Base-by-base conservation (phyloP, 352 stramenopile species). In the Phytophthora fragariaefolia region DNA sequence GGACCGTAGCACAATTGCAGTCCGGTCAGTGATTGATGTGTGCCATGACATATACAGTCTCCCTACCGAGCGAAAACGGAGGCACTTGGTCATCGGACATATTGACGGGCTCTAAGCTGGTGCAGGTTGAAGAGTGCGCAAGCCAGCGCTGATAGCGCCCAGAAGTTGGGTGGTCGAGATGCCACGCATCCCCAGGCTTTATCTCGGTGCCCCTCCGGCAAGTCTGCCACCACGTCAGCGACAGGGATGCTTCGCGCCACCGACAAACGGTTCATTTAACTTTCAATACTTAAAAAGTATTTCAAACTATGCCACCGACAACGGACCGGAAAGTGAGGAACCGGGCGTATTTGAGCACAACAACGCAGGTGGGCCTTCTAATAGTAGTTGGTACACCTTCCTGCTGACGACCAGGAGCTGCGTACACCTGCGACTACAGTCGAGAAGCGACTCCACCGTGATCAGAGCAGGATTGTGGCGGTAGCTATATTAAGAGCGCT, bases 51-150 rank as follows among this genome's bases (percentile, higher is more conserved):
- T 46, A 36, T 26, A 52, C 7, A 27, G 22, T 40, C 49, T 26
- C 10, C 18, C 1, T 65, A 76, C 72, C 72, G 26, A 80, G 68
- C 57, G 72, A 77, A 45, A 80, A 80, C 18, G 72, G 68, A 54
- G 72, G 68, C 38, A 69, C 55, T 71, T 77, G 58, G 26, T 74
- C 57, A 64, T 74, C 61, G 49, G 53, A 53, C 69, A 76, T 76
- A 9, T 43, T 22, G 13, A 7, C 20, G 8, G 13, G 34, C 9
- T 20, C 13, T 18, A 42, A 20, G 15, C 34, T 42, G 34, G 18
- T 60, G 67, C 51, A 46, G 30, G 27, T 68, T 74, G 49, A 61
- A 48, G 12, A 74, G 49, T 74, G 67, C 20, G 26, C 36, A 42
- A 58, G 27, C 36, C 3, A 38, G 38, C 30, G 23, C 38, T 48